These are phyloP conservation scores for Kodamaea sagamina DNA, from an alignment of 805 yeast genomes.

Conservation along the genomic window DNA sequence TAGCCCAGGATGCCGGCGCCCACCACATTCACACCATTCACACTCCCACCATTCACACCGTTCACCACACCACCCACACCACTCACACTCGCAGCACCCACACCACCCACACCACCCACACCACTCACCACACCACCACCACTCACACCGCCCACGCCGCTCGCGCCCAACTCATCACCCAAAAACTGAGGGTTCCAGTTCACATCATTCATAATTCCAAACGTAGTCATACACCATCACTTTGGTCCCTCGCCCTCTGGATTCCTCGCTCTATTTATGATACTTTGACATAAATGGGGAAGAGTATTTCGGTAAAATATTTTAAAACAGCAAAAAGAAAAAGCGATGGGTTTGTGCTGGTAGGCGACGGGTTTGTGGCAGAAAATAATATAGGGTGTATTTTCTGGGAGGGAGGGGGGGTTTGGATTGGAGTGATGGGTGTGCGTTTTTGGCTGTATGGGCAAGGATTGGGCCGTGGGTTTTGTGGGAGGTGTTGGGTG, in stretches of 20 bases:
- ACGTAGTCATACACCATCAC: constrained; percentile 6
- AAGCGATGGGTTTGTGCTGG: neutral
- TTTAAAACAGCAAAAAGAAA: constrained; percentile 6
- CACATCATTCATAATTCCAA: constrained; percentile 10
- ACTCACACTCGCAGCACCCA: neutral
- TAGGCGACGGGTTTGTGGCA: constrained; percentile 7
- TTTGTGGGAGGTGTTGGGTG: no score
- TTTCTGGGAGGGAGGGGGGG: neutral
- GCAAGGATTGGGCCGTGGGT: no score
- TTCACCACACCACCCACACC: neutral
- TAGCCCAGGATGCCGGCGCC: no score
- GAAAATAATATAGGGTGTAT: neutral
- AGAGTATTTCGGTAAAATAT: constrained; percentile 7
- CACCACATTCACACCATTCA: no score
- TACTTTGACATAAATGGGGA: constrained; percentile 10
- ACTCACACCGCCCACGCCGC: neutral
- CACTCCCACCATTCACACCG: no score
- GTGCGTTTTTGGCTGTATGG: no score
- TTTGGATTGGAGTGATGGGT: constrained; percentile 4
- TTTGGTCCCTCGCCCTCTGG: constrained; percentile 1
- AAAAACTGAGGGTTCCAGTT: constrained; percentile 14
- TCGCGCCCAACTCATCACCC: constrained; percentile 8
- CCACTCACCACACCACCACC: neutral
- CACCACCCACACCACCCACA: no score
- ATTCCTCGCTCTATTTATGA: constrained; percentile 2